These are phyloP conservation scores for Hanseniaspora taiwanica DNA, from an alignment of 805 yeast species.

Conservation along the genomic window DNA sequence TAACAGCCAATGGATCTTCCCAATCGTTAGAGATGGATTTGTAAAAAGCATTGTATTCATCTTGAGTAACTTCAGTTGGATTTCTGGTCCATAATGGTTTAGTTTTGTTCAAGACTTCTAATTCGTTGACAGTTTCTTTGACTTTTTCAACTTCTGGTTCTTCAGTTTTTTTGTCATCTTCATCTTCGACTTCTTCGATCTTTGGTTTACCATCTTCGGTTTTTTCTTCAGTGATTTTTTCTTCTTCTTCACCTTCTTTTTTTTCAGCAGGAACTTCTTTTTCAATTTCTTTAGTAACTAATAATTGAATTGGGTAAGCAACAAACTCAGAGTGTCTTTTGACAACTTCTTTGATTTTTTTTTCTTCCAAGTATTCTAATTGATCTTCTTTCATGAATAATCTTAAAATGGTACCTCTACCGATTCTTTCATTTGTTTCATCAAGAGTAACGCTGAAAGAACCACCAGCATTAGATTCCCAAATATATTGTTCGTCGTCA, in stretches of 20 bases:
- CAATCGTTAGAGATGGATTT: conserved; percentile 98
- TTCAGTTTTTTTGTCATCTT: conserved; percentile 55
- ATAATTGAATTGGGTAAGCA: conserved; percentile 96
- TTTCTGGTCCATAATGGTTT: conserved; percentile 99
- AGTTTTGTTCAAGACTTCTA: conserved; percentile 97
- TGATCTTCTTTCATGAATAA: conserved; percentile 97
- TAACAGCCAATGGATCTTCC: conserved; percentile 99
- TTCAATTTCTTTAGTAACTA: conserved; percentile 97
- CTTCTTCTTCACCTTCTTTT: conserved; percentile 34
- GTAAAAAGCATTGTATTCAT: conserved; percentile 98
- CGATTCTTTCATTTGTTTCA: conserved; percentile 68
- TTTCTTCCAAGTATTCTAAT: conserved; percentile 97
- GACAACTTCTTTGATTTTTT: conserved; percentile 97
- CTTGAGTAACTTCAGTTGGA: conserved; percentile 95
- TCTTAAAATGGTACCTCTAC: conserved; percentile 93
- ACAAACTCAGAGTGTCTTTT: conserved; percentile 99
- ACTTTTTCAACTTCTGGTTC: conserved; percentile 74
- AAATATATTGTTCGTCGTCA: conserved; percentile 97
- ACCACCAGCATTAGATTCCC: conserved; percentile 99
- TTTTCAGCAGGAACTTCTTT: conserved; percentile 88
- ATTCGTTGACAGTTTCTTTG: conserved; percentile 86
- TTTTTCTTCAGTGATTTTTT: conserved; percentile 35
- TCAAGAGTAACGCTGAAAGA: conserved; percentile 93
- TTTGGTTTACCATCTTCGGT: conserved; percentile 59
- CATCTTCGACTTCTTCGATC: conserved; percentile 65